These are phyloP conservation scores for Talaromyces funiculosus DNA, from an alignment of 2,329 filamentous ascomycete species.

Conservation along the genomic window DNA sequence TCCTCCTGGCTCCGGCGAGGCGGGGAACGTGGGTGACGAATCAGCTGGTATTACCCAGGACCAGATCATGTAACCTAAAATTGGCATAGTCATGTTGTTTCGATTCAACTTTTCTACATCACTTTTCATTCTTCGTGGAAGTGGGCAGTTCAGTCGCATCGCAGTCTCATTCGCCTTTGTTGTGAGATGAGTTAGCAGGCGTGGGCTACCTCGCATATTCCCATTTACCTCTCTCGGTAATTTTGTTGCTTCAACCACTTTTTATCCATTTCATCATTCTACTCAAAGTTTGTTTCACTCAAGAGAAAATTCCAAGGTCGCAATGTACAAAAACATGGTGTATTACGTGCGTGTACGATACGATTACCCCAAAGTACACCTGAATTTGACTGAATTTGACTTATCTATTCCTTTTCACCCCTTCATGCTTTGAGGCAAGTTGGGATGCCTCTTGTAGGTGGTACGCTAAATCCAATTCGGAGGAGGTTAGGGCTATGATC, in stretches of 20 bases:
- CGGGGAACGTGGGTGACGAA: conserved; percentile 76
- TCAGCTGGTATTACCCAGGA: conserved; percentile 78
- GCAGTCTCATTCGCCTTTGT: not conserved
- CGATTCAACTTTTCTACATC: not conserved
- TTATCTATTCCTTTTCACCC: not conserved
- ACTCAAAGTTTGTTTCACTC: not conserved
- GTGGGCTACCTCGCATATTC: not conserved
- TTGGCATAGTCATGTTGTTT: not conserved
- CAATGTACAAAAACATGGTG: conserved; percentile 6
- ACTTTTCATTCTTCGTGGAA: not conserved
- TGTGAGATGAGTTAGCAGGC: not conserved
- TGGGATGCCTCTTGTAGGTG: conserved; percentile 16
- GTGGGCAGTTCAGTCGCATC: not conserved
- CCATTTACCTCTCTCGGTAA: not conserved
- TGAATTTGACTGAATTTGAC: conserved; percentile 7
- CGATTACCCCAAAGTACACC: conserved; percentile 7
- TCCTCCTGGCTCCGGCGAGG: conserved; percentile 55
- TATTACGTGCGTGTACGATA: conserved; percentile 10
- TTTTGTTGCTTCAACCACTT: not conserved
- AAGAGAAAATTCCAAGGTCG: not conserved
- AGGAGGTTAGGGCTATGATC: not conserved
- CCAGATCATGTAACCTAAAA: conserved; percentile 75
- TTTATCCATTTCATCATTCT: not conserved
- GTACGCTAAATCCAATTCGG: not conserved
- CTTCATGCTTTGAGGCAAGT: not conserved